phyloP scores from a whole-genome alignment of 78 protist genomes.

The Chrysochromulina tobinii region DNA sequence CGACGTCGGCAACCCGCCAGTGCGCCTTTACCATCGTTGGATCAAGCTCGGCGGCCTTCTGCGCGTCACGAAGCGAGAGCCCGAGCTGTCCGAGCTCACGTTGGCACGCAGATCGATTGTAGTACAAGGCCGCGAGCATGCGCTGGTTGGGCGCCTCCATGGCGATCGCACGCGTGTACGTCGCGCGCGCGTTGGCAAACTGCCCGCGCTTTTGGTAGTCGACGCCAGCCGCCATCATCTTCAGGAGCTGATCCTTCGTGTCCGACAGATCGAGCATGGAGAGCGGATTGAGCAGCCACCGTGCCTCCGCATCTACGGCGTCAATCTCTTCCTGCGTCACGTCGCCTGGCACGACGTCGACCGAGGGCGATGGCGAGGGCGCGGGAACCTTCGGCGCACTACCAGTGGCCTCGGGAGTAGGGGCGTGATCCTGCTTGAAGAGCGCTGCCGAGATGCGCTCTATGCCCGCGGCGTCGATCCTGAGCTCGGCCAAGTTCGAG shows the following conservation, averaged over 20 bases:
- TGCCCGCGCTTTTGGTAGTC: background rate
- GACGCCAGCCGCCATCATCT: background rate
- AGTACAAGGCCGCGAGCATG: background rate
- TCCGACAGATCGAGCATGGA: too few relatives aligned
- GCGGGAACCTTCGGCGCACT: background rate
- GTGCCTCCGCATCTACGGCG: background rate
- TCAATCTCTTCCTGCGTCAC: background rate
- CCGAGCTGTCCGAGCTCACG: background rate
- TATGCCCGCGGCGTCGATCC: background rate
- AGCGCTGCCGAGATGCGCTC: background rate
- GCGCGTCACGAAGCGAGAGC: background rate
- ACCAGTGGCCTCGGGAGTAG: background rate
- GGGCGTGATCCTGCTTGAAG: background rate
- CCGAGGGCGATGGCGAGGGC: too few relatives aligned
- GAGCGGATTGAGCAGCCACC: background rate
- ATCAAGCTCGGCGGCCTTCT: background rate
- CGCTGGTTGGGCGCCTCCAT: background rate
- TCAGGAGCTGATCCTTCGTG: background rate
- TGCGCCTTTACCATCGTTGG: background rate
- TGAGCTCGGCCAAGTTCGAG: background rate
- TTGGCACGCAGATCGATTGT: background rate
- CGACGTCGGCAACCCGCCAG: constrained; percentile 3
- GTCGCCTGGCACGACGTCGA: background rate
- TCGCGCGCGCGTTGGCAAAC: background rate
- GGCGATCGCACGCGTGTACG: background rate